Conservation (phyloP, 768 basidiomycete genomes). For the Termitomyces sp. region DNA sequence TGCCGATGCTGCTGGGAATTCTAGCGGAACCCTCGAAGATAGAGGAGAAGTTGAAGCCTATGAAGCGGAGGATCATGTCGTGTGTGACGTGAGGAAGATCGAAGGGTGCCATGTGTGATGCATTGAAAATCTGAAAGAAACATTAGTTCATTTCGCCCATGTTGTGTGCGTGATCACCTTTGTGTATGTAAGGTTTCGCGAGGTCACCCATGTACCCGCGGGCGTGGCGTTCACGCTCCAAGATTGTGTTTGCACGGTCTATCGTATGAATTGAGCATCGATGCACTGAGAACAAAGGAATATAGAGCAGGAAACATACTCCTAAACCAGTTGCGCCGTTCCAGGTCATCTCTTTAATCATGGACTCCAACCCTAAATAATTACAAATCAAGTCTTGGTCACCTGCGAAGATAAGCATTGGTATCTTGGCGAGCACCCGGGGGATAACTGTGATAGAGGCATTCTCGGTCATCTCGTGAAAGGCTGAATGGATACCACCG, state of each 20-base stretch:
- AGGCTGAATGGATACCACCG: slow-evolving; percentile 53
- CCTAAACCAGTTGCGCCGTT: slow-evolving; percentile 79
- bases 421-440: slow-evolving; percentile 68
- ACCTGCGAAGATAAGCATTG: slow-evolving; percentile 88
- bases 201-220: slow-evolving; percentile 89
- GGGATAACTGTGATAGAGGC: slow-evolving; percentile 79
- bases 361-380: slow-evolving; percentile 82
- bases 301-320: slow-evolving; percentile 41
- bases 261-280: not conserved
- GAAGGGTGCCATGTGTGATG: slow-evolving; percentile 93
- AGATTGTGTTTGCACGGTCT: slow-evolving; percentile 65
- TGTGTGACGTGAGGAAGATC: slow-evolving; percentile 86
- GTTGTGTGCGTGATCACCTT: slow-evolving; percentile 46
- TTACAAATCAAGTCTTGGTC: slow-evolving; percentile 98
- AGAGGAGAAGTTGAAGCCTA: slow-evolving; percentile 83
- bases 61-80: slow-evolving; percentile 98
- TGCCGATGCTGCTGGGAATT: slow-evolving; percentile 79
- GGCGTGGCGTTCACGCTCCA: slow-evolving; percentile 72
- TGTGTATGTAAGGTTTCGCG: slow-evolving; percentile 88
- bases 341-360: slow-evolving; percentile 84
- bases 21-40: slow-evolving; percentile 76
- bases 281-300: not conserved
- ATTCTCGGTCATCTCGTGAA: slow-evolving; percentile 49
- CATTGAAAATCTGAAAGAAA: slow-evolving; percentile 67
- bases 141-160: not conserved